Evolutionary conservation across 257 asterid species (phyloP), one percentile per base, ranked within the genome.

Genomic region (Ehretia macrophylla): DNA sequence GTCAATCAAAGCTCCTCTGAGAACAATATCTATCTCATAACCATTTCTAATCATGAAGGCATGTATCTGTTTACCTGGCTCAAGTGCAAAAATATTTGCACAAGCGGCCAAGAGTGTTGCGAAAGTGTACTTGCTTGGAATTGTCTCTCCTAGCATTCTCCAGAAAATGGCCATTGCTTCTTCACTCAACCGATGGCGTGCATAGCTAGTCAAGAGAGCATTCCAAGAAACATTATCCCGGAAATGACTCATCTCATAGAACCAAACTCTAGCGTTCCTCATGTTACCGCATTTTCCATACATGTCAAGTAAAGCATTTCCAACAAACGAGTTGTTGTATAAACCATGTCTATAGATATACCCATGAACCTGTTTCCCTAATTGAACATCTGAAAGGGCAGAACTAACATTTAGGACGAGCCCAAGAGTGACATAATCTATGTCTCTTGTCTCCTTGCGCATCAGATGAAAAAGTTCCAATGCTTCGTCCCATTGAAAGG

Each of bases 361-460:
- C 54, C 91, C 94, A 66, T 88, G 97, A 32, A 67, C 90, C 68
- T 88, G 95, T 48, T 86, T 86, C 56, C 97, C 97, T 45, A 83
- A 66, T 64, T 80, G 84, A 59, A 82, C 60, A 64, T 88, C 87
- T 8, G 78, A 75, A 58, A 84, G 75, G 14, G 82, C 81, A 23
- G 97, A 83, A 72, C 74, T 75, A 1, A 84, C 70, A 59, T 75
- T 82, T 62, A 88, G 69, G 58, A 88, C 73, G 73, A 86, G 66
- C 18, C 85, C 80, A 21, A 83, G 74, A 27, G 95, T 78, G 42
- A 83, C 71, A 62, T 84, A 79, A 75, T 88, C 91, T 12, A 83
- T 64, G 13, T 73, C 70, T 49, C 63, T 59, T 14, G 69, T 71
- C 42, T 52, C 64, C 16, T 61, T 69, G 51, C 78, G 82, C 94